Evolutionary conservation across 345 rosid genomes (phyloP).

Genomic region (Gynandropsis gynandra): DNA sequence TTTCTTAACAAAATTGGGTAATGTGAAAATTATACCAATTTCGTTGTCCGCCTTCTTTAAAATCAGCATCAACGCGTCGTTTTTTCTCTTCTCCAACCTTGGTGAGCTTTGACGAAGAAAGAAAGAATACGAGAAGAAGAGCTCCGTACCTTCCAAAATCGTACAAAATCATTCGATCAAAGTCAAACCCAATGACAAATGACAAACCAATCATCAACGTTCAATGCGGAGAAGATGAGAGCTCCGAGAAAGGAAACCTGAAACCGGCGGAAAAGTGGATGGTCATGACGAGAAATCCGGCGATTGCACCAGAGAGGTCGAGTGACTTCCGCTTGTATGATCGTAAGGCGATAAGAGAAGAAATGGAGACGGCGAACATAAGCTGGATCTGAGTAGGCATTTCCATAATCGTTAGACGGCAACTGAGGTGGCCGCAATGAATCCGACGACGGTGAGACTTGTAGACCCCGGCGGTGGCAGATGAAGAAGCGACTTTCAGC

Average conservation of each 20-base stretch:
- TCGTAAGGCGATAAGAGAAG: conserved; percentile 52
- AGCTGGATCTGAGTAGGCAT: conserved; percentile 31
- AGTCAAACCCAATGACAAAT: neutral
- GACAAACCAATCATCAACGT: neutral
- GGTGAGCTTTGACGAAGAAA: conserved; percentile 83
- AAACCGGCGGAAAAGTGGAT: conserved; percentile 59
- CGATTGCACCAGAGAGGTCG: conserved; percentile 64
- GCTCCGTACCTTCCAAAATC: conserved; percentile 64
- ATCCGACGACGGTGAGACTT: too few species aligned
- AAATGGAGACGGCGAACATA: conserved; percentile 38
- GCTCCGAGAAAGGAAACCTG: conserved; percentile 32
- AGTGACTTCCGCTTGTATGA: conserved; percentile 75
- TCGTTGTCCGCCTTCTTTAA: conserved; percentile 92
- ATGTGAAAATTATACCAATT: conserved; percentile 48
- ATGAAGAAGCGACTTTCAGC: neutral
- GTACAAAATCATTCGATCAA: neutral
- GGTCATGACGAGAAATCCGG: conserved; percentile 75
- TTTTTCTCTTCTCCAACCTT: conserved; percentile 85
- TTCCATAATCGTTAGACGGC: conserved; percentile 31
- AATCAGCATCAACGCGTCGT: conserved; percentile 65
- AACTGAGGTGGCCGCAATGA: too few species aligned
- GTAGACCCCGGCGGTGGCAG: neutral
- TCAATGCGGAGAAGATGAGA: neutral
- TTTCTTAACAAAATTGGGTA: neutral
- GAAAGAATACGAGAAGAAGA: conserved; percentile 66